Conservation (phyloP, 2,329 filamentous ascomycete species). For the Penicillium fuscoglaucum region DNA sequence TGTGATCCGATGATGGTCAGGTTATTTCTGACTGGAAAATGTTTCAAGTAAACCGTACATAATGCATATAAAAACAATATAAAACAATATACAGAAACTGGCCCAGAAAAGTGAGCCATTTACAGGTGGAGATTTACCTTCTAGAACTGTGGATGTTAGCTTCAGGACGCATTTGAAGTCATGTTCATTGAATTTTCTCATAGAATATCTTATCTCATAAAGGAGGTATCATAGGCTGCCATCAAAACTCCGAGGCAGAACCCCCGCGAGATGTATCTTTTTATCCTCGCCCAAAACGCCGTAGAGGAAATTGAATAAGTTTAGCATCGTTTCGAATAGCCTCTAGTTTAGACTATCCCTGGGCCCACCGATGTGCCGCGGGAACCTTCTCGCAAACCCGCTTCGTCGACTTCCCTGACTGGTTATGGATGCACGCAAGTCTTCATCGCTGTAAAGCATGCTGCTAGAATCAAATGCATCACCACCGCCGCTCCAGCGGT, state of each 20-base stretch:
- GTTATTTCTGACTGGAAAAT: neutral
- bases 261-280: neutral
- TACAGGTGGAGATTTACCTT: neutral
- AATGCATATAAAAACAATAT: constrained; percentile 5
- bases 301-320: neutral
- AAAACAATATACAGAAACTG: constrained; percentile 7
- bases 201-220: neutral
- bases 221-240: neutral
- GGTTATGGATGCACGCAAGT: constrained; percentile 34
- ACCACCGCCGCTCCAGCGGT: constrained; percentile 40
- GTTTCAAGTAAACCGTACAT: neutral
- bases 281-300: neutral
- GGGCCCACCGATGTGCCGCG: constrained; percentile 41
- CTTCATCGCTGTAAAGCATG: constrained; percentile 35
- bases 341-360: constrained; percentile 54
- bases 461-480: constrained; percentile 37
- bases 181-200: neutral
- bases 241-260: neutral
- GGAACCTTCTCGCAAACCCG: constrained; percentile 40
- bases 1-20: neutral
- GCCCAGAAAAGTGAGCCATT: neutral
- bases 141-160: neutral
- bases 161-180: neutral
- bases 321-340: neutral
- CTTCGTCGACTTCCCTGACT: constrained; percentile 33